A percentile compares a stretch with the other conserved stretches of the same genome.
phyloP scores from a whole-genome alignment of 257 asterid species.

The Datura wrightii region DNA sequence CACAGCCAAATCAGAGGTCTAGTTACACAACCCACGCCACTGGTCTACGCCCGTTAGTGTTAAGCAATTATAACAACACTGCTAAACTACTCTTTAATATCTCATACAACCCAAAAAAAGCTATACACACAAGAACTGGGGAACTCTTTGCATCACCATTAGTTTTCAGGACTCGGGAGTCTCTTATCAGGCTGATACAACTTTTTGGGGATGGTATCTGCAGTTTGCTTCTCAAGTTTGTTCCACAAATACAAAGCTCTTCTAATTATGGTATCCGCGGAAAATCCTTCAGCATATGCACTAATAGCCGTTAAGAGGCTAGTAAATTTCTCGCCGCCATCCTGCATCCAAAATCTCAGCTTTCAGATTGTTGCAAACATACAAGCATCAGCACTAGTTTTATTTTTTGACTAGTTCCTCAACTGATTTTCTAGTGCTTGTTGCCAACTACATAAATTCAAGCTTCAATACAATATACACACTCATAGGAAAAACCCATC shows the following conservation, averaged over 20 bases:
- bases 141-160: neutral
- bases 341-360: constrained; percentile 53
- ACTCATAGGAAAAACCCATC: neutral
- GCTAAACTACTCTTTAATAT: constrained; percentile 19
- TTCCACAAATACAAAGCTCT: constrained; percentile 80
- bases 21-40: neutral
- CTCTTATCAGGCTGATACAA: constrained; percentile 17
- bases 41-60: neutral
- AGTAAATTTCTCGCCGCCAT: constrained; percentile 81
- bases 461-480: neutral
- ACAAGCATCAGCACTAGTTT: constrained; percentile 5
- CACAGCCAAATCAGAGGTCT: neutral
- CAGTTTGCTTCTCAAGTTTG: constrained; percentile 64
- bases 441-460: neutral
- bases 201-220: constrained; percentile 16
- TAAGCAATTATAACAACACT: neutral
- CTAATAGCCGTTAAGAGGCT: constrained; percentile 88
- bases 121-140: neutral
- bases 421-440: neutral
- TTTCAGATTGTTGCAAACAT: constrained; percentile 23
- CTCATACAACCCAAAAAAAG: neutral
- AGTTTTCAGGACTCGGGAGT: neutral
- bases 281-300: constrained; percentile 95
- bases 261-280: constrained; percentile 85
- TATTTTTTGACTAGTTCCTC: neutral